Evolutionary conservation across 169 alveolate species (phyloP).

Genomic region (Babesia sp.): DNA sequence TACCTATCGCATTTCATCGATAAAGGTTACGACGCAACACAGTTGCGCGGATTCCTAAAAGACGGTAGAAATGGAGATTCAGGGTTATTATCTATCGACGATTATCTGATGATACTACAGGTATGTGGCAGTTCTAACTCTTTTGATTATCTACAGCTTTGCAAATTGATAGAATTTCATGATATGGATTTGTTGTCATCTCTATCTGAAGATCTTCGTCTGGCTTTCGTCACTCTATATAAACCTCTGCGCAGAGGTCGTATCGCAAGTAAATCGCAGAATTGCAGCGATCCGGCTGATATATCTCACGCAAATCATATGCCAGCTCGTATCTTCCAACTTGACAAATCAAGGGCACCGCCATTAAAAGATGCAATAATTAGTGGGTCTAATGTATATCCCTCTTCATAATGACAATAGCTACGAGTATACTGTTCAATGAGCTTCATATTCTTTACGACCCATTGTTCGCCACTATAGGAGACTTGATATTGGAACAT

Average conservation of each 20-base stretch:
- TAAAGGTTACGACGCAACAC: conserved; percentile 11
- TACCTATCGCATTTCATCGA: conserved; percentile 35
- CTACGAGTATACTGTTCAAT: conserved; percentile 31
- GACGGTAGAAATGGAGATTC: not conserved
- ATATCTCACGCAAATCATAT: too few species aligned
- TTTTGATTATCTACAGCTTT: conserved; percentile 7
- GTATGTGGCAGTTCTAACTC: not conserved
- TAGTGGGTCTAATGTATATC: not conserved
- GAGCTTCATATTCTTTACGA: conserved; percentile 44
- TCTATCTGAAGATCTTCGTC: conserved; percentile 34
- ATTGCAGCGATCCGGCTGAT: not conserved
- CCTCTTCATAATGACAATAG: not conserved
- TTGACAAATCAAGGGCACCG: not conserved
- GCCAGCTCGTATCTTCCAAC: not conserved
- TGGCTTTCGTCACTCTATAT: conserved; percentile 4
- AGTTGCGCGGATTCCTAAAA: conserved; percentile 9
- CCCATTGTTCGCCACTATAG: conserved; percentile 53
- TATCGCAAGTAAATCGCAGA: not conserved
- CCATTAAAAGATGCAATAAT: conserved; percentile 10
- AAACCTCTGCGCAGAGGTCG: not conserved
- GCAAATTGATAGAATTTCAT: conserved; percentile 11
- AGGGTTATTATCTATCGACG: not conserved
- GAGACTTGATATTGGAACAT: conserved; percentile 17
- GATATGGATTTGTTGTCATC: conserved; percentile 48
- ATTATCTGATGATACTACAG: conserved; percentile 33